These are phyloP conservation scores for Amaranthus palmeri DNA, from an alignment of 148 eudicot species.

Conservation along the genomic window DNA sequence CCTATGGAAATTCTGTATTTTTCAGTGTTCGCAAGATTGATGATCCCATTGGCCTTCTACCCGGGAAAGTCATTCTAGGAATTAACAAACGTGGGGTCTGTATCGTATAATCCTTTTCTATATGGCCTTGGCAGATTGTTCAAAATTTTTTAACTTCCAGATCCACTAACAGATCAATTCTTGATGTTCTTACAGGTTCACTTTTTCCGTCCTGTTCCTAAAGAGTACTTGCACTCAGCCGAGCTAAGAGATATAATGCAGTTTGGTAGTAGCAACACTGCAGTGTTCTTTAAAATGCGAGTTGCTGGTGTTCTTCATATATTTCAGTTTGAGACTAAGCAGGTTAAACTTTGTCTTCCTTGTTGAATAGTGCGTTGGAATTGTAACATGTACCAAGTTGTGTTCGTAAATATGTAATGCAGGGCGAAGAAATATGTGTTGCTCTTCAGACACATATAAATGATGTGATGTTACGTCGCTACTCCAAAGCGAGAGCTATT, in stretches of 20 bases:
- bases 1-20: conserved; percentile 96
- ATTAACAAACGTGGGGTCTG: conserved; percentile 98
- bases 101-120: not conserved
- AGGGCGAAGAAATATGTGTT: conserved; percentile 99
- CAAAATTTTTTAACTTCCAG: not conserved
- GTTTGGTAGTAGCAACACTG: conserved; percentile 98
- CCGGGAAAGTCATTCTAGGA: conserved; percentile 84
- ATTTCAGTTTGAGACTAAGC: conserved; percentile 98
- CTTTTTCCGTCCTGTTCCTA: conserved; percentile 97
- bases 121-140: not conserved
- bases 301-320: conserved; percentile 98
- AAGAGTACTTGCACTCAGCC: conserved; percentile 95
- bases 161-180: conserved; percentile 4
- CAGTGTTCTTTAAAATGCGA: conserved; percentile 98
- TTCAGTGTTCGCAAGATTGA: conserved; percentile 97
- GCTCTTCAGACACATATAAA: conserved; percentile 99
- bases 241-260: conserved; percentile 98
- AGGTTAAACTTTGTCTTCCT: conserved; percentile 37
- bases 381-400: conserved; percentile 9
- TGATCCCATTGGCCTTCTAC: conserved; percentile 97
- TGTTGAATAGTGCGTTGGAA: not conserved
- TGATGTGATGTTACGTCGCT: conserved; percentile 98
- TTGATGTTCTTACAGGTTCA: conserved; percentile 54
- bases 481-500: conserved; percentile 86
- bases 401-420: conserved; percentile 9